Base-by-base conservation (phyloP, 257 asterid species). In the Cynanchum wilfordii region DNA sequence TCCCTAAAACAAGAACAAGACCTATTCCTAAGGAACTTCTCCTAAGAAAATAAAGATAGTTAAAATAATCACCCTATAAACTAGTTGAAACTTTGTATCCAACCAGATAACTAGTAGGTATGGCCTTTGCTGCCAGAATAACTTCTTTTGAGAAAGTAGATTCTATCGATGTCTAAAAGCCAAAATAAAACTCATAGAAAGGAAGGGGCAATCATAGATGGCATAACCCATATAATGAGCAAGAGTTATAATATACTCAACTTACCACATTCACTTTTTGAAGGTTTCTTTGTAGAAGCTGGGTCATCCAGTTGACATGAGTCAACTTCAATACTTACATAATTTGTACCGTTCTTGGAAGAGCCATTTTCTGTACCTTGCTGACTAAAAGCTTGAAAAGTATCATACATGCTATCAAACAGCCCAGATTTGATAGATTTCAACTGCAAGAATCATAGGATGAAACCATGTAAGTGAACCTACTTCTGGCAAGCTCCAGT, bases 401-500 rank as follows among this genome's bases (percentile, higher is more conserved):
- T 65, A 78, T 93, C 96, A 72, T 88, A 86, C 86, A 87, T 82
- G 78, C 82, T 88, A 79, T 89, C 97, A 87, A 88, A 85, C 77
- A 88, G 78, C 75, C 96, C 97, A 77, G 68, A 70, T 79, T 86
- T 89, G 29, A 93, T 91, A 73, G 85, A 87, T 63, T 87, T 77
- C 66, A 93, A 92, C 98, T 93, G 95, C 73, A 75, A 78, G 58
- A 80, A 56, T 75, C 79, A 76, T 66, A 76, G 68, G 65, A 66
- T 38, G 44, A 58, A 70, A 80, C 50, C 66, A 67, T 40, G 33
- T 44, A 76, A 68, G 70, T 38, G 19, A 30, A 11, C 66, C 50
- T 15, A 7, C 22, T 44, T 9, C 4, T 60, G 62, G 22, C 15
- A 7, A 15, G 62, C 60, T 54, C 30, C 9, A 38, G 49, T n/a